Evolutionary conservation across 352 stramenopile species (phyloP).

Genomic region (Hyaloperonospora brassicae): DNA sequence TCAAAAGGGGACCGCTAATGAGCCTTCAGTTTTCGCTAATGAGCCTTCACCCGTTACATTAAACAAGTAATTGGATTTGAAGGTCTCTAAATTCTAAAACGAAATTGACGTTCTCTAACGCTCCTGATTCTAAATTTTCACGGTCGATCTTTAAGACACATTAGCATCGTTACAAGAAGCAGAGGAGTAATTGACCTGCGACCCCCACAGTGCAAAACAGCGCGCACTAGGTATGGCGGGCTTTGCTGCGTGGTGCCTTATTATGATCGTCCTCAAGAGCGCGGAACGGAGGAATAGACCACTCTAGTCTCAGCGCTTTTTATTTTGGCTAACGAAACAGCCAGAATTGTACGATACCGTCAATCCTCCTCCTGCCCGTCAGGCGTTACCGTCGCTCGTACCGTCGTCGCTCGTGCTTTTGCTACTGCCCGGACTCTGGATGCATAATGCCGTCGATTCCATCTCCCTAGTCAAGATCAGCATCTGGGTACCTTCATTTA

Average conservation of each 20-base stretch:
- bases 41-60: too few species aligned
- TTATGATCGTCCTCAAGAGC: background rate
- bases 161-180: slow-evolving; percentile 26
- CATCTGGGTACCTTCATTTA: slow-evolving; percentile 59
- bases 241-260: slow-evolving; percentile 4
- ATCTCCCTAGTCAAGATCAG: slow-evolving; percentile 53
- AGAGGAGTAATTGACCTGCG: too few species aligned
- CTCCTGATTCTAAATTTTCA: too few species aligned
- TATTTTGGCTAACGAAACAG: slow-evolving; percentile 10
- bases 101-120: too few species aligned
- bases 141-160: slow-evolving; percentile 21
- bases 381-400: slow-evolving; percentile 13
- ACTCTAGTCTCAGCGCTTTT: too few species aligned
- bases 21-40: too few species aligned
- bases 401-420: slow-evolving; percentile 10
- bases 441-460: slow-evolving; percentile 45
- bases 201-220: too few species aligned
- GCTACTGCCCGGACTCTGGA: slow-evolving; percentile 13
- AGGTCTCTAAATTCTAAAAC: too few species aligned
- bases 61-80: too few species aligned
- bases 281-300: slow-evolving; percentile 20
- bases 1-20: too few species aligned
- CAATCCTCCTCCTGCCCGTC: background rate
- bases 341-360: background rate
- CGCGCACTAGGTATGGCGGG: background rate